phyloP scores from a whole-genome alignment of 164 flowering plant species.

The Liquidambar formosana region DNA sequence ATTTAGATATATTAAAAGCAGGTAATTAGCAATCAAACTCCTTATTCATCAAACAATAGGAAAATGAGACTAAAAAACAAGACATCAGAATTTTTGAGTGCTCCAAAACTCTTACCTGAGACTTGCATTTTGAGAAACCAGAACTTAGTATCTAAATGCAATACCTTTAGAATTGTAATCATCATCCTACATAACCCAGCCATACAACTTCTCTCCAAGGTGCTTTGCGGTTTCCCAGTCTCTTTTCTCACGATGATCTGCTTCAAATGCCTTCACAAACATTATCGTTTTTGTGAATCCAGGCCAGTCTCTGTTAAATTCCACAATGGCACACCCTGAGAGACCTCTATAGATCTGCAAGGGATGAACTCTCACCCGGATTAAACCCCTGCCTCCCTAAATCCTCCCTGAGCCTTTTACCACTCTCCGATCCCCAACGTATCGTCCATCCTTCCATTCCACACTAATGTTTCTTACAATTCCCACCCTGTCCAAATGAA shows the following conservation, averaged over 20 bases:
- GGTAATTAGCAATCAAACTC: too few species aligned
- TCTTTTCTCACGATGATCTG: conserved; percentile 34
- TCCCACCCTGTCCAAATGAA: conserved; percentile 63
- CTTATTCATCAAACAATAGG: too few species aligned
- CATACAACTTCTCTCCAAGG: conserved; percentile 33
- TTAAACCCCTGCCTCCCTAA: conserved; percentile 41
- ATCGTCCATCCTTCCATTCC: conserved; percentile 26
- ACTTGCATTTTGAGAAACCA: too few species aligned
- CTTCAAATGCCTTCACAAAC: conserved; percentile 53
- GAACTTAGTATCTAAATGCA: too few species aligned
- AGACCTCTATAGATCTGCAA: conserved; percentile 46
- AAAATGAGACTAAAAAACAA: too few species aligned
- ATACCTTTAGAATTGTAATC: conserved; percentile 29
- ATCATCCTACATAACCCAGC: conserved; percentile 52
- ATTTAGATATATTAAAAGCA: too few species aligned
- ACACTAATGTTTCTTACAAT: conserved; percentile 52
- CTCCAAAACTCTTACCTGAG: too few species aligned
- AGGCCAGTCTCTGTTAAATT: conserved; percentile 43
- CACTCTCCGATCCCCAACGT: too few species aligned
- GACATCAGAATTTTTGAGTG: too few species aligned
- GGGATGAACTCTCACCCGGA: conserved; percentile 51
- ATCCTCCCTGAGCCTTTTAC: conserved; percentile 42
- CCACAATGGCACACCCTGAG: conserved; percentile 58
- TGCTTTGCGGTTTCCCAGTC: conserved; percentile 24
- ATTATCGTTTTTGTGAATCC: conserved; percentile 51